Conservation (phyloP, 2,329 filamentous ascomycete species). For the Fusarium foetens region DNA sequence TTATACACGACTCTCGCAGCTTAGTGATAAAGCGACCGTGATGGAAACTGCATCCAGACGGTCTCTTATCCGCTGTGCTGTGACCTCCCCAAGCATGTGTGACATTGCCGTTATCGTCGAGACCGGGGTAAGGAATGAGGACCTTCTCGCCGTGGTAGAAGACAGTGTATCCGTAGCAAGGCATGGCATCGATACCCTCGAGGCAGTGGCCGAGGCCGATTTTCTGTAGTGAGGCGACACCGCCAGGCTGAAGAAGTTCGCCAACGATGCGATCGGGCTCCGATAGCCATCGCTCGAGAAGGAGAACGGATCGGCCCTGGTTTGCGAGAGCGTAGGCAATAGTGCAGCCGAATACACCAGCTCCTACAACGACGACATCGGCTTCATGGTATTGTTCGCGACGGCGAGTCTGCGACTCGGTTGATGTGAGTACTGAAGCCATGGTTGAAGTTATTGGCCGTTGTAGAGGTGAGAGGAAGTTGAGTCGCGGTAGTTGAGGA, state of each 20-base stretch:
- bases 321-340: constrained; percentile 84
- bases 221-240: constrained; percentile 80
- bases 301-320: constrained; percentile 89
- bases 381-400: constrained; percentile 69
- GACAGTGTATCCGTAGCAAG: constrained; percentile 87
- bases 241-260: constrained; percentile 93
- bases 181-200: constrained; percentile 87
- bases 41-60: constrained; percentile 85
- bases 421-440: constrained; percentile 47
- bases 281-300: constrained; percentile 89
- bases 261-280: constrained; percentile 97
- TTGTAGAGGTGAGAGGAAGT: not conserved
- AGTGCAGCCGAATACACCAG: constrained; percentile 89
- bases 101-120: constrained; percentile 60
- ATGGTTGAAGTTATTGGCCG: constrained; percentile 44
- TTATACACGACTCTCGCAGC: constrained; percentile 78
- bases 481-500: constrained; percentile 2
- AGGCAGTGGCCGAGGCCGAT: constrained; percentile 85
- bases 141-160: constrained; percentile 81
- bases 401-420: constrained; percentile 58
- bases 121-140: constrained; percentile 80
- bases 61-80: constrained; percentile 53
- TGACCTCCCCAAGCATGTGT: constrained; percentile 50
- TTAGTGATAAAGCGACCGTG: constrained; percentile 92
- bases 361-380: constrained; percentile 92